phyloP scores from a whole-genome alignment of 2,329 filamentous ascomycete genomes.

The Triangularia verruculosa region DNA sequence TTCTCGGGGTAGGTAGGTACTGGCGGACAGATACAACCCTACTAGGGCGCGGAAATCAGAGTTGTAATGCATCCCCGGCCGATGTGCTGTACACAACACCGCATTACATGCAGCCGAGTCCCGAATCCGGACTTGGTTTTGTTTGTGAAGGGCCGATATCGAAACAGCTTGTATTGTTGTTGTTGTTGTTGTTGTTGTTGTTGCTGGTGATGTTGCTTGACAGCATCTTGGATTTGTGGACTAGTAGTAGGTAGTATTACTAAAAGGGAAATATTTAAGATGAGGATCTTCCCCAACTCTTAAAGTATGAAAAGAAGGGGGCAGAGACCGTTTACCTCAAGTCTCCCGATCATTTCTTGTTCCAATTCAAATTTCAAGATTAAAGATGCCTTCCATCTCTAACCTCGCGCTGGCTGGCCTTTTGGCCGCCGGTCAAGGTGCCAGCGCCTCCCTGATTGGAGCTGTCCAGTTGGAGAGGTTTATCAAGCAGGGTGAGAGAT shows the following conservation, averaged over 20 bases:
- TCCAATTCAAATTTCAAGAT: not conserved
- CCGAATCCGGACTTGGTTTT: not conserved
- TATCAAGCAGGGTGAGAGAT: constrained; percentile 11
- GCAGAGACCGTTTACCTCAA: not conserved
- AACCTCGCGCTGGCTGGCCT: constrained; percentile 4
- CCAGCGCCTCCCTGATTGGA: not conserved
- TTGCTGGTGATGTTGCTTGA: not conserved
- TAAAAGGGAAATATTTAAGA: not conserved
- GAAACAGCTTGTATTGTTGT: not conserved
- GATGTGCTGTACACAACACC: not conserved
- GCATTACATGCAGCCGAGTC: not conserved
- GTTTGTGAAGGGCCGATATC: not conserved
- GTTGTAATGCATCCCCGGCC: not conserved
- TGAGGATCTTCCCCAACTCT: not conserved
- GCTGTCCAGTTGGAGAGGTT: constrained; percentile 6
- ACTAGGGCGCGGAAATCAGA: not conserved
- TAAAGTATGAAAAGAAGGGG: not conserved
- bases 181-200: too few relatives aligned
- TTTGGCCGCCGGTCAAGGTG: constrained; percentile 4
- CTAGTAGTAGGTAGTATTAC: not conserved
- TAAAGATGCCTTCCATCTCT: constrained; percentile 8
- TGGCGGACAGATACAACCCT: not conserved
- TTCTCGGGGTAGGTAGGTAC: not conserved
- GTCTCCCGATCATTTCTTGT: not conserved
- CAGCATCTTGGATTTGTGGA: not conserved